phyloP scores from a whole-genome alignment of 192 early-diverging fungal genomes.

The Thamnidium elegans region DNA sequence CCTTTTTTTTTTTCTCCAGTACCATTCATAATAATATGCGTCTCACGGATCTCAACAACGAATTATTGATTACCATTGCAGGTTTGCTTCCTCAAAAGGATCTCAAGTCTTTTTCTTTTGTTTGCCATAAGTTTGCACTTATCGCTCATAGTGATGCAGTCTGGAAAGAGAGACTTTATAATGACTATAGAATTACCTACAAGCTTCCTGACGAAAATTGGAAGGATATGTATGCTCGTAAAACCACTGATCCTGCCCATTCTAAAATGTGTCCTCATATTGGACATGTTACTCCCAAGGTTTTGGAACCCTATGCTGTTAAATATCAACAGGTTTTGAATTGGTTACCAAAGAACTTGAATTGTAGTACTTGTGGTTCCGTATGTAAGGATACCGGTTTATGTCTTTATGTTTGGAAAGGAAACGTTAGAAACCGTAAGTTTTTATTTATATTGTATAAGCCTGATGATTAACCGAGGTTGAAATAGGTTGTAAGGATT shows the following conservation, averaged over 20 bases:
- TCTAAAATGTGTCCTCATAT: slow-evolving; percentile 33
- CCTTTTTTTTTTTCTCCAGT: not conserved
- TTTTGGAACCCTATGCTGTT: slow-evolving; percentile 20
- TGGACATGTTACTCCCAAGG: slow-evolving; percentile 7
- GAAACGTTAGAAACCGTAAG: slow-evolving; percentile 31
- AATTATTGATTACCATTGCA: slow-evolving; percentile 21
- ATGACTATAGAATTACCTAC: slow-evolving; percentile 31
- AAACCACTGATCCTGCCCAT: slow-evolving; percentile 24
- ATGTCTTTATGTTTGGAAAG: slow-evolving; percentile 36
- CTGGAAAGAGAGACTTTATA: slow-evolving; percentile 30
- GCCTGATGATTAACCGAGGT: too few relatives aligned
- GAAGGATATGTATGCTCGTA: slow-evolving; percentile 24
- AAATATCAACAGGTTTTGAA: slow-evolving; percentile 26
- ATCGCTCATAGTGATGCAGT: slow-evolving; percentile 24
- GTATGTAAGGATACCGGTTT: slow-evolving; percentile 18
- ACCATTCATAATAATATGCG: not conserved
- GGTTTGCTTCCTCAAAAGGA: slow-evolving; percentile 15
- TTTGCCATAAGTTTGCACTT: slow-evolving; percentile 20
- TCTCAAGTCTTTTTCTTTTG: slow-evolving; percentile 6
- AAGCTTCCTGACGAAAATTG: slow-evolving; percentile 23
- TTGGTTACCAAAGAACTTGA: slow-evolving; percentile 28
- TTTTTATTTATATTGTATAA: slow-evolving; percentile 1
- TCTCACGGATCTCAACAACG: slow-evolving; percentile 15
- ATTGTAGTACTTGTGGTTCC: slow-evolving; percentile 23
- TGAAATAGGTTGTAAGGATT: slow-evolving; percentile 31